Percentiles rank a stretch among this genome's conserved stretches.
These are phyloP conservation scores for Apophysomyces variabilis DNA, from an alignment of 371 early-diverging fungal genomes.

Conservation along the genomic window DNA sequence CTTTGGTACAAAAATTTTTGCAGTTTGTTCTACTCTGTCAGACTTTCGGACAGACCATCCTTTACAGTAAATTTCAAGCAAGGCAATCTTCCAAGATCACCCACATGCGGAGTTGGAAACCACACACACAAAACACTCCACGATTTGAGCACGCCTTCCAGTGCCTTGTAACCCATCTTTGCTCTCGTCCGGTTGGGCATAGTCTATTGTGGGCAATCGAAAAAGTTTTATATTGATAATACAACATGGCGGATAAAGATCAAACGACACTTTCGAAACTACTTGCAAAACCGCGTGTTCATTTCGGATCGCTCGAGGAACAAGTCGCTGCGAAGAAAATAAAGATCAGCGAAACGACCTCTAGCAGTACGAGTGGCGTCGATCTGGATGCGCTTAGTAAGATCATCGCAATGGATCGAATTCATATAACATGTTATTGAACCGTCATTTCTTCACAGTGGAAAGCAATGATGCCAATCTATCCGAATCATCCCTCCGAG, in stretches of 20 bases:
- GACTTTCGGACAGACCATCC: no score
- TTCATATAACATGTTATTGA: background rate
- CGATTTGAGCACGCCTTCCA: no score
- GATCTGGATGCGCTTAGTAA: conserved; percentile 53
- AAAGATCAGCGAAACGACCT: conserved; percentile 27
- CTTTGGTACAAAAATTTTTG: no score
- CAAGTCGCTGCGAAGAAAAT: conserved; percentile 38
- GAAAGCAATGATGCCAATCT: conserved; percentile 42
- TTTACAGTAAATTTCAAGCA: no score
- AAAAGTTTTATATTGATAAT: no score
- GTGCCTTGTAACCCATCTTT: no score
- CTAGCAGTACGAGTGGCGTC: conserved; percentile 30
- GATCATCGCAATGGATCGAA: background rate
- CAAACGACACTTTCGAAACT: conserved; percentile 24
- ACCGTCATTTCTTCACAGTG: conserved; percentile 14
- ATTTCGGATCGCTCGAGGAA: conserved; percentile 54
- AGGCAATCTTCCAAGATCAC: no score
- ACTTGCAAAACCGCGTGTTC: conserved; percentile 45
- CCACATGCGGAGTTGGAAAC: no score
- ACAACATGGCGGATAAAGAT: conserved; percentile 1
- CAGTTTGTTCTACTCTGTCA: no score
- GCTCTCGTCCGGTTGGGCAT: no score
- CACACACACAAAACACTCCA: no score
- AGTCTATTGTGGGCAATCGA: no score
- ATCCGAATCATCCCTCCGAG: conserved; percentile 52